phyloP scores from a whole-genome alignment of 2,329 filamentous ascomycete species.

The Juglanconis sp. region DNA sequence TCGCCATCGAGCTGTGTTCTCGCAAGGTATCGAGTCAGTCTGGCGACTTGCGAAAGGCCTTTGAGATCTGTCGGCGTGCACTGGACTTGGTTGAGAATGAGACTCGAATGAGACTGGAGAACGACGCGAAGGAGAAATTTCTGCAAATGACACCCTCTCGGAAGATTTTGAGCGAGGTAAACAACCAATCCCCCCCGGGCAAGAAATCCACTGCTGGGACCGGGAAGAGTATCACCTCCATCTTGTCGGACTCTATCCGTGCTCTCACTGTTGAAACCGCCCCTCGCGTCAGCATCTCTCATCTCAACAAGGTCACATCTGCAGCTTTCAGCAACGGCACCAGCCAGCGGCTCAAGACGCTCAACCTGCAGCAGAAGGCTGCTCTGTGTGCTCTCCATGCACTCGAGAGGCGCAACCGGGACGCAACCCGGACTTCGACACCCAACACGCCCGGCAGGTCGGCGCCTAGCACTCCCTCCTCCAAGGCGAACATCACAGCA shows the following conservation, averaged over 20 bases:
- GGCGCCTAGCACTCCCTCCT: conserved; percentile 45
- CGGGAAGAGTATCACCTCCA: conserved; percentile 41
- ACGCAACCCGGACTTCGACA: conserved; percentile 39
- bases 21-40: conserved; percentile 94
- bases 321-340: conserved; percentile 88
- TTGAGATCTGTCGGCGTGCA: conserved; percentile 86
- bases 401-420: conserved; percentile 72
- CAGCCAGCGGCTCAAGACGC: conserved; percentile 74
- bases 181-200: conserved; percentile 63
- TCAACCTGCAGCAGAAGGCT: conserved; percentile 96
- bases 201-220: conserved; percentile 29
- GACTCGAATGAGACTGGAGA: conserved; percentile 70
- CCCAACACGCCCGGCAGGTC: conserved; percentile 23
- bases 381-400: conserved; percentile 85
- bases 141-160: conserved; percentile 67
- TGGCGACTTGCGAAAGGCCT: conserved; percentile 90
- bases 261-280: conserved; percentile 72
- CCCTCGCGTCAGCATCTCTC: conserved; percentile 82
- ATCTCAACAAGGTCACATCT: conserved; percentile 88
- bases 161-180: conserved; percentile 75
- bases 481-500: conserved; percentile 58
- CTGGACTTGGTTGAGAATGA: conserved; percentile 88
- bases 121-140: conserved; percentile 53
- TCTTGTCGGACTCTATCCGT: conserved; percentile 53
- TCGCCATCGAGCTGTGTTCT: conserved; percentile 88